phyloP scores from a whole-genome alignment of 768 basidiomycete genomes.

The Collybia nuda region DNA sequence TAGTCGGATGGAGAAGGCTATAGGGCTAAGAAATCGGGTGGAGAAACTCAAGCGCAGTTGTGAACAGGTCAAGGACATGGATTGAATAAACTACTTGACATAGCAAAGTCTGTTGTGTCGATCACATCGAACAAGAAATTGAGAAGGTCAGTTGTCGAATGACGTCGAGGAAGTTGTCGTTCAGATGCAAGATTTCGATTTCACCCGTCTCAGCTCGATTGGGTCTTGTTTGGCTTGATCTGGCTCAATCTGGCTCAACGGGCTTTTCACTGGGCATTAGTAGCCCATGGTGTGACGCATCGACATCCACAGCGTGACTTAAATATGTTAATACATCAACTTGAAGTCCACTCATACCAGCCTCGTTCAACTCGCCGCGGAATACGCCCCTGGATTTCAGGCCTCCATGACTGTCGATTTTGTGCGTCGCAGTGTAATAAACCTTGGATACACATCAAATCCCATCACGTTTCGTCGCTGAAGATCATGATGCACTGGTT shows the following conservation, averaged over 20 bases:
- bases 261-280: neutral
- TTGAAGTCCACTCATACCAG: too few species aligned
- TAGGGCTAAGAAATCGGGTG: neutral
- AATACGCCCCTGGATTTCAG: too few species aligned
- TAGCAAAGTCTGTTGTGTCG: too few species aligned
- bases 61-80: neutral
- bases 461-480: slow-evolving; percentile 4
- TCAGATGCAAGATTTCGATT: neutral
- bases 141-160: neutral
- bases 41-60: neutral
- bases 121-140: neutral
- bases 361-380: too few species aligned
- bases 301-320: too few species aligned
- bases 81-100: too few species aligned
- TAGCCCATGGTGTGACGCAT: too few species aligned
- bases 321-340: too few species aligned
- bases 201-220: neutral
- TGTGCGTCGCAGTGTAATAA: neutral
- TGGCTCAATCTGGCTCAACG: neutral
- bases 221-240: neutral
- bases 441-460: slow-evolving; percentile 12
- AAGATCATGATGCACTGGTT: slow-evolving; percentile 13
- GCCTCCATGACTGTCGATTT: neutral
- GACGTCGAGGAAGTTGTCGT: neutral
- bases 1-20: neutral